Evolutionary conservation across 83 land plant species (phyloP).

Genomic region (Picea engelmannii): DNA sequence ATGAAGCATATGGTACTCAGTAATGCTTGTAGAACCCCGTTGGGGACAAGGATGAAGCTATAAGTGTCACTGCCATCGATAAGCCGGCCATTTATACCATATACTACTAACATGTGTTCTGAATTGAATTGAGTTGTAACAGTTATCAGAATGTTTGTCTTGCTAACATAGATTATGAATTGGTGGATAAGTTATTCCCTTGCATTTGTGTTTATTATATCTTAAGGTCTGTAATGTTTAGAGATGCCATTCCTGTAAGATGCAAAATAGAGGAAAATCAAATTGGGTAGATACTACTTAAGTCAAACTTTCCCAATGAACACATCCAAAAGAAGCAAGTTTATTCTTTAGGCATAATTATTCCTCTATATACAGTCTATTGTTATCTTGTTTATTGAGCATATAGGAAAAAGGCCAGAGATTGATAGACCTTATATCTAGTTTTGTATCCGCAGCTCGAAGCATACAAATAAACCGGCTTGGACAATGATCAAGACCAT

Average conservation of each 20-base stretch:
- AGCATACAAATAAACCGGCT: constrained; percentile 97
- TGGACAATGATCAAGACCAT: constrained; percentile 72
- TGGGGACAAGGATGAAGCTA: too few relatives aligned
- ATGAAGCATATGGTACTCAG: too few relatives aligned
- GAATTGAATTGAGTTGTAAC: neutral
- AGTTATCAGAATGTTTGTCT: neutral
- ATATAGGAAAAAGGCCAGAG: neutral
- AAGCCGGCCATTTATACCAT: too few relatives aligned
- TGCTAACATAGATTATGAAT: neutral
- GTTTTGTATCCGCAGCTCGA: constrained; percentile 82
- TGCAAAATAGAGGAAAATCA: neutral
- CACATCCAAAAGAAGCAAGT: neutral
- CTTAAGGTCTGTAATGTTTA: neutral
- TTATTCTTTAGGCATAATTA: neutral
- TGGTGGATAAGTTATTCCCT: neutral
- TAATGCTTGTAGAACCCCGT: too few relatives aligned
- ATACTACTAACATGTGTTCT: too few relatives aligned
- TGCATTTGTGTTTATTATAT: neutral
- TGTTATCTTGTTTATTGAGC: neutral
- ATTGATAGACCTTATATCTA: constrained; percentile 78
- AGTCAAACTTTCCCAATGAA: neutral
- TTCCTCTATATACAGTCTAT: neutral
- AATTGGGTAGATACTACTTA: neutral
- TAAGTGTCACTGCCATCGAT: too few relatives aligned
- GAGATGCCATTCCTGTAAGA: too few relatives aligned